Evolutionary conservation across 1,284 basidiomycete species (phyloP).

Genomic region (Vanrija sp.): DNA sequence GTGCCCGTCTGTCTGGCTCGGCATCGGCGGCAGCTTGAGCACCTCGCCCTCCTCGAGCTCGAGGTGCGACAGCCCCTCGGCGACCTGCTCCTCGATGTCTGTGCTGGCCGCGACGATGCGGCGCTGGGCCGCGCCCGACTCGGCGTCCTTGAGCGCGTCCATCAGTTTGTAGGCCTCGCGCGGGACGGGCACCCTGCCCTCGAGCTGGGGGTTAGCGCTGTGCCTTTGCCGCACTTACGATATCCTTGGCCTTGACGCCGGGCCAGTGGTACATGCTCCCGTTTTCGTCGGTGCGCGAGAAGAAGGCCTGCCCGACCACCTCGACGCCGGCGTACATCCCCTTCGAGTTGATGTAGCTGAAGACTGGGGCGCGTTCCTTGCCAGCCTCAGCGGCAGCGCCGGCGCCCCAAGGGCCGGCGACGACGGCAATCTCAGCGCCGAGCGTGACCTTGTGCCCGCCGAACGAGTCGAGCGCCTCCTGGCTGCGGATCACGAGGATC

Average conservation of each 20-base stretch:
- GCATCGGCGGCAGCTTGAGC: conserved; percentile 51
- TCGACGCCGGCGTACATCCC: conserved; percentile 53
- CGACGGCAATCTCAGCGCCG: conserved; percentile 53
- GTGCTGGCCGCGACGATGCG: conserved; percentile 4
- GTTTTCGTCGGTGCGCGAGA: conserved; percentile 49
- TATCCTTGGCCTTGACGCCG: conserved; percentile 48
- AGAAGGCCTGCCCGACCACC: conserved; percentile 52
- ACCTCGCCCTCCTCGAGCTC: conserved; percentile 47
- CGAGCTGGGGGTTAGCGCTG: conserved; percentile 27
- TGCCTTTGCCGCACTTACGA: conserved; percentile 30
- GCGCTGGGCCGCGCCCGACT: conserved; percentile 53
- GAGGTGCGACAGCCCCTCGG: conserved; percentile 1
- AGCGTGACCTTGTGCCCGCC: conserved; percentile 53
- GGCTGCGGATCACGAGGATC: conserved; percentile 51
- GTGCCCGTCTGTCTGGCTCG: conserved; percentile 41
- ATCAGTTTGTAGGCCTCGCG: conserved; percentile 49
- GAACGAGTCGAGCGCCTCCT: conserved; percentile 53
- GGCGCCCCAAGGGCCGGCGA: conserved; percentile 54
- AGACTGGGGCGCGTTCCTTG: conserved; percentile 48
- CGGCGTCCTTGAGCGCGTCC: conserved; percentile 53
- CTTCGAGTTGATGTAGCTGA: conserved; percentile 47
- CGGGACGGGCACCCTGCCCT: conserved; percentile 51
- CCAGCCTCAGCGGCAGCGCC: conserved; percentile 53
- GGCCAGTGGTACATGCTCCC: conserved; percentile 49
- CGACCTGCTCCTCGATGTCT: conserved; percentile 29